Conservation (phyloP, 1,284 basidiomycete genomes). For the Paramarasmius palmivorus region DNA sequence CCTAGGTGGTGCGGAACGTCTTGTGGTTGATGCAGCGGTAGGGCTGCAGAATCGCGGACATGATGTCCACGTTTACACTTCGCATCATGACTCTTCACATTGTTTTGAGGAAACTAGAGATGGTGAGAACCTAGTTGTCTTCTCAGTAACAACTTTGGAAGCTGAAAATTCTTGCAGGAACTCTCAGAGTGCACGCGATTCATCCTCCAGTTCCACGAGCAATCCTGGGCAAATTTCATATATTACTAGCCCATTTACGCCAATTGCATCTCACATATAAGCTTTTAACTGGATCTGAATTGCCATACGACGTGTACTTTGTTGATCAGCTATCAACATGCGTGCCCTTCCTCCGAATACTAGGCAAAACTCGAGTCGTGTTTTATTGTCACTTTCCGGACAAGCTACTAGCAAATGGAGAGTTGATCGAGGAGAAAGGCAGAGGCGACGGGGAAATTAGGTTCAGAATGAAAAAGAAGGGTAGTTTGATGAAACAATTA, state of each 20-base stretch:
- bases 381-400: conserved; percentile 99
- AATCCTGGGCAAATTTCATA: conserved; percentile 77
- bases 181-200: conserved; percentile 80
- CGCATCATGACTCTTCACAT: conserved; percentile 82
- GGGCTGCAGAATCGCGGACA: conserved; percentile 87
- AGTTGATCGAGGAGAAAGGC: conserved; percentile 58
- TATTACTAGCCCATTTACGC: conserved; percentile 86
- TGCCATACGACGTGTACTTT: conserved; percentile 83
- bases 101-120: conserved; percentile 91
- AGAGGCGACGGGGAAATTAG: conserved; percentile 1
- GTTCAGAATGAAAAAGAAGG: conserved; percentile 32
- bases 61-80: conserved; percentile 91
- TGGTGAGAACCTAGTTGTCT: conserved; percentile 47
- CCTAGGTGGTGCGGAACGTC: conserved; percentile 89
- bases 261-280: conserved; percentile 80
- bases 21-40: conserved; percentile 95
- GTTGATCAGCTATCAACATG: conserved; percentile 95
- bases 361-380: conserved; percentile 77
- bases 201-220: conserved; percentile 80
- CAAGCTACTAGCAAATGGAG: conserved; percentile 83
- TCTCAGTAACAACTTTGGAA: not conserved
- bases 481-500: conserved; percentile 61
- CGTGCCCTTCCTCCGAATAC: conserved; percentile 77
- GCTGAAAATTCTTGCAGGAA: conserved; percentile 52
- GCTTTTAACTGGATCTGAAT: conserved; percentile 49